Base-by-base conservation (phyloP, 176 grass and related monocot species). In the Aechmea fasciata region DNA sequence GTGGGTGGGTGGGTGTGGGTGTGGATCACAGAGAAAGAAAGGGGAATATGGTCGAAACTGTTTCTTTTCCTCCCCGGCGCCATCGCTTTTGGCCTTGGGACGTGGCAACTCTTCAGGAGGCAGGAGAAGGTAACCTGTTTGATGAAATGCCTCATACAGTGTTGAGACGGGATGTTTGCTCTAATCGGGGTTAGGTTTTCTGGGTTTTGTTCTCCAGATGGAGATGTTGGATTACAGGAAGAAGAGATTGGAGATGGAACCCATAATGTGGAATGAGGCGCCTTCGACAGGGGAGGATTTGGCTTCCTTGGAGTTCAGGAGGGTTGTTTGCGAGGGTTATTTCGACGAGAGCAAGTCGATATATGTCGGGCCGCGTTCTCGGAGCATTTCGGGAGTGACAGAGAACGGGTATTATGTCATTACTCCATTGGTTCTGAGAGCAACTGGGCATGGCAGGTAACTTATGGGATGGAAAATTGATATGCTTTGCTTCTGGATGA, bases 341-440 rank as follows among this genome's bases (percentile, higher is more conserved):
- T 99, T 94, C 59, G 84, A 86, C 0, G 80, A 90, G 67, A 82
- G 77, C 63, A 93, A 75, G 12, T 86, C 95, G 0, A 67, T 99
- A 10, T 94, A 82, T 71, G 13, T 99, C 12, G 95, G 95, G 9
- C 90, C 95, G 19, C 87, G 95, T 72, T 90, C 95, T 73, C 79
- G 95, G 71, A 99, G 82, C 77, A 99, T 99, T 70, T 99, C 90
- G 2, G 90, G 95, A 20, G 87, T 99, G 49, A 88, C 80, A 0
- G 90, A 99, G 83, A 90, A 99, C 71, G 90, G 95, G 47, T 99
- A 88, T 78, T 99, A 88, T 87, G 79, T 99, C 65, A 90, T 99
- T 62, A 94, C 87, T 33, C 84, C 90, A 13, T 83, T 94, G 52
- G 72, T 82, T 78, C 82, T 87, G 64, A 80, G 84, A 71, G 26